These are phyloP conservation scores for Dipteronia sinensis DNA, from an alignment of 345 rosid species.

Conservation along the genomic window DNA sequence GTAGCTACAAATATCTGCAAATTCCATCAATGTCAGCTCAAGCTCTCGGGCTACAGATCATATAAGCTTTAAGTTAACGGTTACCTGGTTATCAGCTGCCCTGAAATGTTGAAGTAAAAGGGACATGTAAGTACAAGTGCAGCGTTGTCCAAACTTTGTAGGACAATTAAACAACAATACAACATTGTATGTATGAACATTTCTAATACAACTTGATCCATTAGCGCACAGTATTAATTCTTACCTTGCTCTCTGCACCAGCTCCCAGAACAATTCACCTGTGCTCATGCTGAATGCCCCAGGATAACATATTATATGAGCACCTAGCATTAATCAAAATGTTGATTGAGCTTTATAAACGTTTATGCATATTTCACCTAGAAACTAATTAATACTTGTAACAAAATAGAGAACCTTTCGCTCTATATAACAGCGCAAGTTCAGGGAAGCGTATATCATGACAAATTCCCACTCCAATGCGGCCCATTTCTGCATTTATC, in stretches of 20 bases:
- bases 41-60: background rate
- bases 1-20: constrained; percentile 32
- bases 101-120: constrained; percentile 14
- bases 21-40: background rate
- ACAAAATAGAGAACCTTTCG: constrained; percentile 21
- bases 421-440: constrained; percentile 34
- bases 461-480: constrained; percentile 31
- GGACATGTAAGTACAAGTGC: background rate
- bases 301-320: constrained; percentile 29
- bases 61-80: background rate
- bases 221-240: too few species aligned
- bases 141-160: background rate
- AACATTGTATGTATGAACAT: too few species aligned
- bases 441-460: constrained; percentile 37
- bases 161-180: too few species aligned
- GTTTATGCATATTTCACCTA: background rate
- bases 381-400: background rate
- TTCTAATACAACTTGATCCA: too few species aligned
- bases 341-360: too few species aligned
- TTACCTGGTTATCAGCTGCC: constrained; percentile 36
- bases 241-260: constrained; percentile 35
- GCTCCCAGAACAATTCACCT: constrained; percentile 38
- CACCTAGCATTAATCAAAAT: constrained; percentile 18
- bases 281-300: constrained; percentile 41
- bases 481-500: constrained; percentile 21